Percentiles rank a stretch among this genome's conserved stretches.
phyloP scores from a whole-genome alignment of 1,284 basidiomycete species.

The Leccinum angustisporum region DNA sequence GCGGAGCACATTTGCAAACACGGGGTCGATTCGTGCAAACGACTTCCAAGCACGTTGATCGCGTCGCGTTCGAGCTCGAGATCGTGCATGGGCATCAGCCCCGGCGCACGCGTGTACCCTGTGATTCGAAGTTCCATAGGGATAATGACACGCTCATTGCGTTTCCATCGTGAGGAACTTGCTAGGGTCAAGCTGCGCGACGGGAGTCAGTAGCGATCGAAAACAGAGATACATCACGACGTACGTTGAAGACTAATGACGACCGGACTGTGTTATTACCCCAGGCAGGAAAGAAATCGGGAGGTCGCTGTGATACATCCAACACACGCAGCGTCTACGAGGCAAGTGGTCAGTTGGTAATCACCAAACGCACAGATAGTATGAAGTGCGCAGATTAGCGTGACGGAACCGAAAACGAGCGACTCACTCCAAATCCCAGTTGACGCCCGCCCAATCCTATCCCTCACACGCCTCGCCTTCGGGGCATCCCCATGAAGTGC shows the following conservation, averaged over 20 bases:
- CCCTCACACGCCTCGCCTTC: too few species aligned
- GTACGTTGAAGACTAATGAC: slow-evolving; percentile 24
- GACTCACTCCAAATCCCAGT: too few species aligned
- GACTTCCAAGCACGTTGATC: neutral
- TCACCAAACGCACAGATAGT: too few species aligned
- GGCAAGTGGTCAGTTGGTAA: too few species aligned
- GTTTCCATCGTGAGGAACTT: slow-evolving; percentile 33
- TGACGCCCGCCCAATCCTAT: too few species aligned
- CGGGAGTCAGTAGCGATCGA: neutral
- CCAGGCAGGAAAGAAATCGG: neutral
- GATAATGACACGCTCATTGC: slow-evolving; percentile 47
- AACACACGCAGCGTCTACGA: too few species aligned
- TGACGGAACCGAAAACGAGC: too few species aligned
- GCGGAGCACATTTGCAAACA: too few species aligned
- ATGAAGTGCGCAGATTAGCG: slow-evolving; percentile 35
- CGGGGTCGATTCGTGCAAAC: neutral
- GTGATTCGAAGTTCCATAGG: slow-evolving; percentile 48
- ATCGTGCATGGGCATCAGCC: slow-evolving; percentile 31
- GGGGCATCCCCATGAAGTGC: too few species aligned
- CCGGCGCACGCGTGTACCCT: slow-evolving; percentile 41
- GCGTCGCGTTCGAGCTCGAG: slow-evolving; percentile 7
- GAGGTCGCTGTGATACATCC: too few species aligned
- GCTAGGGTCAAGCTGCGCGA: slow-evolving; percentile 24
- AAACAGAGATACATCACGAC: neutral
- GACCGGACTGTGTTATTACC: neutral